Evolutionary conservation across 2,329 filamentous ascomycete genomes (phyloP).

Genomic region (Aspergillus neotritici): DNA sequence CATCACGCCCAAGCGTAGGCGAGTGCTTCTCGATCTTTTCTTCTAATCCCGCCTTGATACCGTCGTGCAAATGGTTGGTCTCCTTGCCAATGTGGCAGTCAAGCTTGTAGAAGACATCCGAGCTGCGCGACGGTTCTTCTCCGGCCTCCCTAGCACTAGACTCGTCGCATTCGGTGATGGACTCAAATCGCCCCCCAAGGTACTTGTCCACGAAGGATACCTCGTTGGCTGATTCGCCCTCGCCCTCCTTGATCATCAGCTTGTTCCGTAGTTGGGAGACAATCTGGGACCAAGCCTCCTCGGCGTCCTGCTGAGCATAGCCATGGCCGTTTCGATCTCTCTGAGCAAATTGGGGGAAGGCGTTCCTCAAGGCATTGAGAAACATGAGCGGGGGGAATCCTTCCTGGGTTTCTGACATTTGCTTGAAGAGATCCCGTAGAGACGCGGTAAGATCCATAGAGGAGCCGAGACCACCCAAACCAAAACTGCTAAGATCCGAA

Average conservation of each 20-base stretch:
- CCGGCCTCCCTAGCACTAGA: constrained; percentile 66
- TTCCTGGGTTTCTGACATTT: constrained; percentile 83
- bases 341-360: constrained; percentile 91
- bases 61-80: constrained; percentile 87
- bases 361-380: constrained; percentile 67
- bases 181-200: constrained; percentile 75
- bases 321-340: constrained; percentile 73
- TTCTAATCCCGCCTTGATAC: constrained; percentile 71
- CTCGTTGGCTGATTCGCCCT: constrained; percentile 43
- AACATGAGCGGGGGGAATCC: constrained; percentile 81
- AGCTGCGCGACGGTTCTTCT: constrained; percentile 62
- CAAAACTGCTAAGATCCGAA: constrained; percentile 48
- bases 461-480: constrained; percentile 53
- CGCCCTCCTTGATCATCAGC: constrained; percentile 57
- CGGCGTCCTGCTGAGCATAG: constrained; percentile 96
- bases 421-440: constrained; percentile 76
- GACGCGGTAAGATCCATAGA: constrained; percentile 69
- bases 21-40: constrained; percentile 92
- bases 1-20: constrained; percentile 67
- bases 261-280: constrained; percentile 75
- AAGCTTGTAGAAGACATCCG: constrained; percentile 81
- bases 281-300: constrained; percentile 97
- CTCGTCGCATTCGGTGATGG: constrained; percentile 77
- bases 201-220: constrained; percentile 83
- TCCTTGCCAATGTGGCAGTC: constrained; percentile 88